A percentile compares a stretch with the other conserved stretches of the same genome.
Conservation (phyloP, 257 asterid species). For the Forsythia suspensa region DNA sequence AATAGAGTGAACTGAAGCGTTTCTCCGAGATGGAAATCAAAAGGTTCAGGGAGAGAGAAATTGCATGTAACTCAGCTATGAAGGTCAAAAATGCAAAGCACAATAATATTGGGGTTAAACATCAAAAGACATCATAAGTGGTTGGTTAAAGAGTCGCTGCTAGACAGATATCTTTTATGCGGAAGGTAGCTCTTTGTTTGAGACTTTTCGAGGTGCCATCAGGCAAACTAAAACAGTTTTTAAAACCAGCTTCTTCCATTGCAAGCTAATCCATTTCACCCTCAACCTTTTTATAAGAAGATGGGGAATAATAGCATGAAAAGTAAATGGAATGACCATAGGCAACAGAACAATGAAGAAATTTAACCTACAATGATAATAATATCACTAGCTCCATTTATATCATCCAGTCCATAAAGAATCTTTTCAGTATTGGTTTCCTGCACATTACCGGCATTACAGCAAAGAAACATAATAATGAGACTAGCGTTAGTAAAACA, state of each 20-base stretch:
- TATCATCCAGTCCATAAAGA: slow-evolving; percentile 90
- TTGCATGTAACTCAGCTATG: not conserved
- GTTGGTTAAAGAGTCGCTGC: not conserved
- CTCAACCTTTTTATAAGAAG: slow-evolving; percentile 63
- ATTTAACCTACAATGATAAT: slow-evolving; percentile 66
- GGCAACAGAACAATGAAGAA: slow-evolving; percentile 25
- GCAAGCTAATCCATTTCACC: slow-evolving; percentile 99
- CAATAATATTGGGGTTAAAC: not conserved
- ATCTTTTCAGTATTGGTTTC: slow-evolving; percentile 81
- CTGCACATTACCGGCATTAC: slow-evolving; percentile 42
- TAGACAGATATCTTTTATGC: slow-evolving; percentile 55
- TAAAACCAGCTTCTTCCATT: slow-evolving; percentile 98
- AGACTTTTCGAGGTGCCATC: slow-evolving; percentile 84
- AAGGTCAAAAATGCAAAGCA: not conserved
- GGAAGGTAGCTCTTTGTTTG: slow-evolving; percentile 67
- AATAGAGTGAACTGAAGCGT: not conserved
- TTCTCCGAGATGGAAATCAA: slow-evolving; percentile 1
- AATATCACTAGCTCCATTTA: slow-evolving; percentile 76
- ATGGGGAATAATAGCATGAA: slow-evolving; percentile 18
- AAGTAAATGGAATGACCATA: slow-evolving; percentile 21
- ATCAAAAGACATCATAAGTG: not conserved
- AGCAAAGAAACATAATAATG: slow-evolving; percentile 7
- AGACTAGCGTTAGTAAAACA: slow-evolving; percentile 18
- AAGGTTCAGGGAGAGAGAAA: not conserved
- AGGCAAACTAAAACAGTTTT: slow-evolving; percentile 93